Evolutionary conservation across 768 basidiomycete genomes (phyloP).

Genomic region (Suillus clintonianus): DNA sequence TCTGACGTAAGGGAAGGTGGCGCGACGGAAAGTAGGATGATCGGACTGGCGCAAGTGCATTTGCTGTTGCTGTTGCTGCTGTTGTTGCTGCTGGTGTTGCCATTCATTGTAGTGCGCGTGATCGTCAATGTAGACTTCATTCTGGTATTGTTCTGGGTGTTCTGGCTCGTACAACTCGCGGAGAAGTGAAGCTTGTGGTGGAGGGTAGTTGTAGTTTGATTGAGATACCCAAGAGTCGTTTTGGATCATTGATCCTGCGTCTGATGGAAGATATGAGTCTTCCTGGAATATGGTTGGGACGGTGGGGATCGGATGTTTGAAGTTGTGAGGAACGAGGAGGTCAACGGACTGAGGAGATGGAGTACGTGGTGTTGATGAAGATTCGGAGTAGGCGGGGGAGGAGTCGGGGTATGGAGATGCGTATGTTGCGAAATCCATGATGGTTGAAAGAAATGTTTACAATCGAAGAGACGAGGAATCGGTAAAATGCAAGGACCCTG

Average conservation of each 20-base stretch:
- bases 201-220: slow-evolving; percentile 32
- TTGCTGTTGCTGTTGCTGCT: slow-evolving; percentile 20
- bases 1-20: slow-evolving; percentile 76
- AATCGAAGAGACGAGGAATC: slow-evolving; percentile 13
- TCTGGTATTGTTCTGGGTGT: slow-evolving; percentile 40
- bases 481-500: slow-evolving; percentile 10
- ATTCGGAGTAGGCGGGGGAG: slow-evolving; percentile 56
- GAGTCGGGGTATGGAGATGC: slow-evolving; percentile 30
- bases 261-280: slow-evolving; percentile 33
- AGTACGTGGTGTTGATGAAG: slow-evolving; percentile 68
- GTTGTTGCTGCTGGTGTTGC: slow-evolving; percentile 38
- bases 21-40: slow-evolving; percentile 55
- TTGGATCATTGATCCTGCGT: slow-evolving; percentile 34
- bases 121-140: slow-evolving; percentile 37
- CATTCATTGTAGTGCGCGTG: slow-evolving; percentile 36
- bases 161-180: slow-evolving; percentile 73
- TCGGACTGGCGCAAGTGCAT: slow-evolving; percentile 35
- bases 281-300: slow-evolving; percentile 54
- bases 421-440: slow-evolving; percentile 64
- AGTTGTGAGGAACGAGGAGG: slow-evolving; percentile 34
- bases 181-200: slow-evolving; percentile 57
- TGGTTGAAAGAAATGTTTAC: background rate
- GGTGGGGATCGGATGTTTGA: slow-evolving; percentile 47
- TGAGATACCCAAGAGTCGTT: slow-evolving; percentile 42
- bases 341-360: slow-evolving; percentile 60